Evolutionary conservation across 176 grass and related monocot genomes (phyloP).

Genomic region (Elaeis guineensis): DNA sequence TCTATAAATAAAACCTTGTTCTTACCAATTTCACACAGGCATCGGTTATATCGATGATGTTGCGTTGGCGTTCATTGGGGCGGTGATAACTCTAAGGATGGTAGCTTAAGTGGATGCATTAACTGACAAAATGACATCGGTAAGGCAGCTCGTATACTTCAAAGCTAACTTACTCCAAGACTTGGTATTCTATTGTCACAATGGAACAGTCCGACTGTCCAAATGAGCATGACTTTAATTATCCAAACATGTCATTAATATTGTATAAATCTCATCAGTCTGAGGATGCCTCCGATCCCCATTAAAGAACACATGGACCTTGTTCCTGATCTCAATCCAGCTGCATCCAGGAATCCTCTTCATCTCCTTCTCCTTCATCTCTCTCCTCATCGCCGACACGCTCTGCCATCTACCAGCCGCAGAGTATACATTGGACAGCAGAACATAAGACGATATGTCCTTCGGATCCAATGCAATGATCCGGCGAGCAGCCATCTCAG

Average conservation of each 20-base stretch:
- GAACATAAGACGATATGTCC: slow-evolving; percentile 65
- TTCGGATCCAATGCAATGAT: slow-evolving; percentile 47
- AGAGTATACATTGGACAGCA: slow-evolving; percentile 77
- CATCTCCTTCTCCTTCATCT: slow-evolving; percentile 70
- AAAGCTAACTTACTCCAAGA: no score
- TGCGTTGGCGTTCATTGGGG: no score
- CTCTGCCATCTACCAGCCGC: slow-evolving; percentile 56
- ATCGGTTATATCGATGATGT: no score
- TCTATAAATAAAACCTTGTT: no score
- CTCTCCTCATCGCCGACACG: slow-evolving; percentile 56
- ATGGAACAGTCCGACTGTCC: no score
- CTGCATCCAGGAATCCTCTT: slow-evolving; percentile 84
- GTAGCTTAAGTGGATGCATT: no score
- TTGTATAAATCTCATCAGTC: slow-evolving; percentile 57
- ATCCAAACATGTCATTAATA: slow-evolving; percentile 38
- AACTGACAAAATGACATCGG: no score
- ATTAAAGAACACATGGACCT: slow-evolving; percentile 75
- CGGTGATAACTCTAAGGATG: no score
- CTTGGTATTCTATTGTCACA: no score
- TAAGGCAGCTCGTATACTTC: no score
- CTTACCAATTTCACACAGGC: no score
- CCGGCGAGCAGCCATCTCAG: slow-evolving; percentile 24
- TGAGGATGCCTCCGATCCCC: slow-evolving; percentile 48
- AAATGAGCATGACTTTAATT: no score
- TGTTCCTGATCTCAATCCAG: slow-evolving; percentile 73